Percentiles rank a stretch among this genome's conserved stretches.
phyloP scores from a whole-genome alignment of 23 red algal species.

The Gracilaria domingensis region DNA sequence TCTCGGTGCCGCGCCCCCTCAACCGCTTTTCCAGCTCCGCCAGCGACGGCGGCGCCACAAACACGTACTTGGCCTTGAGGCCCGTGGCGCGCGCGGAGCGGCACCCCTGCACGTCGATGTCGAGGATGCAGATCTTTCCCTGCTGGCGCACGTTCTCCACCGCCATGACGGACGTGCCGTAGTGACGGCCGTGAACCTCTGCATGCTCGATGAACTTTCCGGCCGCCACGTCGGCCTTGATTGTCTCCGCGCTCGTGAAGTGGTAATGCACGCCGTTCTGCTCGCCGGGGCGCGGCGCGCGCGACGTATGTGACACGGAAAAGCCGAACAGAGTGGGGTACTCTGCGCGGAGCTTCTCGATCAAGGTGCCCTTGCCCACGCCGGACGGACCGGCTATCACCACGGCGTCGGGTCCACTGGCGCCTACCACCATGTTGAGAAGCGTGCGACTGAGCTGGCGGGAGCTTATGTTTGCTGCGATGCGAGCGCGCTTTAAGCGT shows the following conservation, averaged over 20 bases:
- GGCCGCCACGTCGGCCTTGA: conserved; percentile 68
- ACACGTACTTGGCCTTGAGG: conserved; percentile 86
- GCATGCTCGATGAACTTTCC: conserved; percentile 95
- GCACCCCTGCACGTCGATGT: conserved; percentile 99
- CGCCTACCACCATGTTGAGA: neutral
- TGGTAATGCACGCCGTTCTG: conserved; percentile 91
- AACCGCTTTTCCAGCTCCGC: conserved; percentile 86
- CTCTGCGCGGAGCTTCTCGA: conserved; percentile 67
- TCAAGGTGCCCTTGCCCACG: conserved; percentile 96
- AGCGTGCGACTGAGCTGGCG: neutral
- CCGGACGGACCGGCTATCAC: conserved; percentile 97
- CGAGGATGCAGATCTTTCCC: conserved; percentile 87
- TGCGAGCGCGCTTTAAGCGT: too few relatives aligned
- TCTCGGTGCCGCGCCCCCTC: conserved; percentile 88
- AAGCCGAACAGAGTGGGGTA: conserved; percentile 81
- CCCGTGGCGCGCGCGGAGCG: conserved; percentile 75
- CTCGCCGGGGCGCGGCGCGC: conserved; percentile 91
- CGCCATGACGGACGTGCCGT: conserved; percentile 83
- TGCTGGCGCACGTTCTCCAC: conserved; percentile 76
- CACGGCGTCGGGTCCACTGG: conserved; percentile 45
- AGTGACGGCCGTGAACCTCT: conserved; percentile 92
- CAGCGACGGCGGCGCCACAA: conserved; percentile 87
- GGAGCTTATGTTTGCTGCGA: too few relatives aligned
- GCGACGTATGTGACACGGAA: conserved; percentile 95
- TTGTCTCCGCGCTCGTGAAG: conserved; percentile 80